Conservation (phyloP, 177 flowering plant species). For the Vitis hybrid region DNA sequence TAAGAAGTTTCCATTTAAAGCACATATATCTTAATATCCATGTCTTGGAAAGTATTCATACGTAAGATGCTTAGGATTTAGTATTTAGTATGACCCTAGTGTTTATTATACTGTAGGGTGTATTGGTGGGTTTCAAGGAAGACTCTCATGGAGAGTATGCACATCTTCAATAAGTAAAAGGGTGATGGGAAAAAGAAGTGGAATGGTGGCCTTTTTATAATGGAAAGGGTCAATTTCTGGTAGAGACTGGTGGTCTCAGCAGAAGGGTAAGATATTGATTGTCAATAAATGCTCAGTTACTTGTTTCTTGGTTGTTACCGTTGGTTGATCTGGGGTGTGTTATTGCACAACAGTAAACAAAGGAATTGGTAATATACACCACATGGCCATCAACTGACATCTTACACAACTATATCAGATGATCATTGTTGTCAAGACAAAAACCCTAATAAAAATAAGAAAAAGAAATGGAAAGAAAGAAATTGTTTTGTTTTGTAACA, state of each 20-base stretch:
- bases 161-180: background rate
- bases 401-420: background rate
- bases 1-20: background rate
- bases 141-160: too few relatives aligned
- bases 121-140: too few relatives aligned
- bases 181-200: background rate
- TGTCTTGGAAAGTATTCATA: background rate
- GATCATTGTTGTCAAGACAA: background rate
- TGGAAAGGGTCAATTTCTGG: background rate
- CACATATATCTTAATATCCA: background rate
- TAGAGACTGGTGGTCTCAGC: conserved; percentile 15
- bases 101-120: too few relatives aligned
- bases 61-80: too few relatives aligned
- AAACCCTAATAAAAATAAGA: background rate
- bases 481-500: too few relatives aligned
- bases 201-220: background rate
- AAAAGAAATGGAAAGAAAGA: background rate
- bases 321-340: background rate
- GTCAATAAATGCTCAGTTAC: conserved; percentile 20
- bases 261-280: conserved; percentile 25
- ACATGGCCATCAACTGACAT: conserved; percentile 5
- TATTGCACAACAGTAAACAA: conserved; percentile 3
- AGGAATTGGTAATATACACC: conserved; percentile 5
- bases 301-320: background rate
- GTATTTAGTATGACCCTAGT: too few relatives aligned